Evolutionary conservation across 345 rosid species (phyloP), one percentile per base, ranked within the genome.

Genomic region (Anacardium occidentale): DNA sequence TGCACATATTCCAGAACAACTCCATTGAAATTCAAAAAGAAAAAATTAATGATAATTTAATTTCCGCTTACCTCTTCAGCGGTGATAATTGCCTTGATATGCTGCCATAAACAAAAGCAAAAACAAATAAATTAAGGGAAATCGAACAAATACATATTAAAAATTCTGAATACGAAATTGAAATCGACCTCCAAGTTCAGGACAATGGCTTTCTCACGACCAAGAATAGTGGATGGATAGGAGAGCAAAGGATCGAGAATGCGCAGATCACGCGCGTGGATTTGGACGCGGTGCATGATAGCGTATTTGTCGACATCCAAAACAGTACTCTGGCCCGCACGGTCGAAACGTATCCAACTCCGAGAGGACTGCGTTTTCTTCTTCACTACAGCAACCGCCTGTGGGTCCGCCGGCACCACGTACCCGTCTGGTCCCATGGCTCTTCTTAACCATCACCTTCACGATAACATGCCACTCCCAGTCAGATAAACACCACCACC

Each of bases 191-290:
- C 99, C 74, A 95, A 82, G 79, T 95, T 95, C 64, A 95, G 82
- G 10, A 95, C 99, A 70, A 95, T 90, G 78, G 99, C 99, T 44
- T 88, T 69, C 75, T 95, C 99, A n/a, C 99, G 86, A 48, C 97
- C 99, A n/a, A 95, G 96, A 76, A 95, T 93, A 59, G 99, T 83
- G 22, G 99, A 93, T 58, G 99, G 99, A 53, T 93, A 93, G 15
- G 98, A 95, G 15, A 93, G 77, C 74, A 91, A 82, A 1, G 99
- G 99, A 75, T 95, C 99, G 63, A 95, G 90, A 77, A 93, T 91
- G 62, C 98, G 87, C 42, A 95, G 96, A 80, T 95, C 99, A 34
- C 98, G 99, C 3, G 99, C 99, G 83, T 93, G 99, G 82, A 95
- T 93, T 83, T 91, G 91, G 54, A 86, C 97, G 56, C 93, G 93